These are phyloP conservation scores for Hyphopichia wangnamkhiaoensis DNA, from an alignment of 1,139 yeast genomes.

Conservation along the genomic window DNA sequence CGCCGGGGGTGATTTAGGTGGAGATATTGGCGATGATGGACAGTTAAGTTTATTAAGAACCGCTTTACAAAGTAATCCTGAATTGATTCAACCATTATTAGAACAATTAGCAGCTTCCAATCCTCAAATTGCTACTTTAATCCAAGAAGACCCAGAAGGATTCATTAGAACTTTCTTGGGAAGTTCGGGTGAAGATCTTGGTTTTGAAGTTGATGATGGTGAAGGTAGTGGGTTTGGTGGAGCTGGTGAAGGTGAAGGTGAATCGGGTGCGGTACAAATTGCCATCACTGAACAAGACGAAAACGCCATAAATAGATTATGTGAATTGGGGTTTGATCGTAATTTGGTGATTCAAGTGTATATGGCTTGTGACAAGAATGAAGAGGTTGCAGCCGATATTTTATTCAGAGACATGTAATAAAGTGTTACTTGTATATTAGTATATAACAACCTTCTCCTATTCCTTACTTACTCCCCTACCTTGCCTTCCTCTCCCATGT, in stretches of 20 bases:
- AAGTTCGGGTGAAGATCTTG: slow-evolving; percentile 52
- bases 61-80: slow-evolving; percentile 84
- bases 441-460: too few relatives aligned
- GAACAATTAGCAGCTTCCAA: slow-evolving; percentile 82
- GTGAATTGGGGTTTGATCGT: slow-evolving; percentile 92
- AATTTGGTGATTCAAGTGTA: slow-evolving; percentile 88
- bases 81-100: slow-evolving; percentile 78
- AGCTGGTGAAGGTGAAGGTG: slow-evolving; percentile 32
- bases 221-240: slow-evolving; percentile 30
- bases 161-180: slow-evolving; percentile 73
- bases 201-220: slow-evolving; percentile 42
- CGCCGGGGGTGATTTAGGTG: slow-evolving; percentile 23
- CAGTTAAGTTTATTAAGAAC: slow-evolving; percentile 70
- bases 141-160: slow-evolving; percentile 84
- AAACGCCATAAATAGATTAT: slow-evolving; percentile 81
- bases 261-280: slow-evolving; percentile 50
- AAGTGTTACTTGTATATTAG: slow-evolving; percentile 12
- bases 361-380: slow-evolving; percentile 97
- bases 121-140: slow-evolving; percentile 83
- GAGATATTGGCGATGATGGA: slow-evolving; percentile 44
- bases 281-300: slow-evolving; percentile 81
- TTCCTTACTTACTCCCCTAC: too few relatives aligned
- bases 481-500: not conserved
- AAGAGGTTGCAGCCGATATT: slow-evolving; percentile 93
- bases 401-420: slow-evolving; percentile 58